These are phyloP conservation scores for Kodamaea alishanica DNA, from an alignment of 1,139 yeast species.

Conservation along the genomic window DNA sequence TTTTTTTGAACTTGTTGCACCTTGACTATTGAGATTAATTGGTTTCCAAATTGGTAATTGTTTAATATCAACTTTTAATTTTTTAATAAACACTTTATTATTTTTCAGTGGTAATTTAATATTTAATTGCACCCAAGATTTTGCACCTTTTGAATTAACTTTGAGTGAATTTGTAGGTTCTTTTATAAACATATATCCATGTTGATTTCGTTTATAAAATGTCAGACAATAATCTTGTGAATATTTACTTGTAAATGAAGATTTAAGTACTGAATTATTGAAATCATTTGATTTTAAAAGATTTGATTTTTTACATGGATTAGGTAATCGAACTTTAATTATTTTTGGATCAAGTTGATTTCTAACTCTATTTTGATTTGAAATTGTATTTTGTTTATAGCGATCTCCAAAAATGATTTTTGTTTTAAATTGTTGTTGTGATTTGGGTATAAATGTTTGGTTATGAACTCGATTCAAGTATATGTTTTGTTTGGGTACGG, in stretches of 20 bases:
- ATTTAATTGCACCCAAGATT: constrained; percentile 29
- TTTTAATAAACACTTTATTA: constrained; percentile 10
- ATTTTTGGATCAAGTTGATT: no score
- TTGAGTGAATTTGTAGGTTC: constrained; percentile 31
- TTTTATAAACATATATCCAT: constrained; percentile 38
- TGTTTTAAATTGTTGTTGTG: no score
- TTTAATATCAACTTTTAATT: constrained; percentile 28
- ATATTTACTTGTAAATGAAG: constrained; percentile 12
- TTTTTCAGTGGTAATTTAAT: constrained; percentile 18
- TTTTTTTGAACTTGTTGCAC: constrained; percentile 11
- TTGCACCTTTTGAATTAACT: constrained; percentile 25
- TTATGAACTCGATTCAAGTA: constrained; percentile 22
- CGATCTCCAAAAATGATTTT: constrained; percentile 3
- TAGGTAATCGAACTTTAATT: no score
- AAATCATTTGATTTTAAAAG: no score
- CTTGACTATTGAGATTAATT: constrained; percentile 16
- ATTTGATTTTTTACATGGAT: no score
- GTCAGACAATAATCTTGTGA: constrained; percentile 31
- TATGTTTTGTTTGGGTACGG: constrained; percentile 14
- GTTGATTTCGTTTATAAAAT: constrained; percentile 33
- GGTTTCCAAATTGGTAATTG: constrained; percentile 32
- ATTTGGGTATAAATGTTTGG: constrained; percentile 23
- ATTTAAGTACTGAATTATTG: no score
- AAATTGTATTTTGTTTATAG: background rate
- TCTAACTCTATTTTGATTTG: no score